Evolutionary conservation across 106 monocot species (phyloP), one percentile per base, ranked within the genome.

Genomic region (Narthecium ossifragum): DNA sequence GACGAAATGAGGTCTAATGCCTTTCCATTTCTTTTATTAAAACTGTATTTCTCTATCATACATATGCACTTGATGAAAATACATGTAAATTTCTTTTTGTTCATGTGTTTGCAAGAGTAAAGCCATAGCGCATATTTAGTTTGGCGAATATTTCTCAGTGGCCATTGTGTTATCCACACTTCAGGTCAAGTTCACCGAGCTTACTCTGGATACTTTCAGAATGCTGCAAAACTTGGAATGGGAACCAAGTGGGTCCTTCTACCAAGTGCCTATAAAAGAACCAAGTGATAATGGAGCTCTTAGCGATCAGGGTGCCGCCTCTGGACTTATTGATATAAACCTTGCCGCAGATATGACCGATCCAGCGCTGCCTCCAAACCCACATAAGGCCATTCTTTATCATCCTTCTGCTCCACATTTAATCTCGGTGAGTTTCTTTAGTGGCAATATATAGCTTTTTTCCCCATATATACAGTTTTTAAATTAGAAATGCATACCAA

Each of bases 161-260:
- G n/a, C n/a, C n/a, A 18, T 39, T 39, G 8, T 18, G 9, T 10
- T 21, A 39, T 61, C 51, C 21, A 18, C 24, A 21, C 34, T 78
- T 57, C 90, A 96, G 96, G 75, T 96, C 52, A 96, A 96, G 66
- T 76, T 84, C 58, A 66, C 90, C 59, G 96, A 96, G 70, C 78
- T 96, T 50, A 96, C 86, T 56, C 50, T 96, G 18, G 96, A 96
- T 60, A 84, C 80, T 45, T 96, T 73, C 64, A 80, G 96, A 78
- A 87, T 96, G 96, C 63, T 83, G 37, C 90, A 87, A 57, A 81
- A 83, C 57, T 78, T 96, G 57, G 96, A 96, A 69, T 96, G 90
- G 83, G 96, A 96, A 48, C 96, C 86, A 26, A 84, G 81, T 52
- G 80, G 90, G 12, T 75, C 86, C 32, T 72, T 85, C 53, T 80